Evolutionary conservation across 2,329 filamentous ascomycete genomes (phyloP), one percentile per base, ranked within the genome.

Genomic region (Microcera coccophila): DNA sequence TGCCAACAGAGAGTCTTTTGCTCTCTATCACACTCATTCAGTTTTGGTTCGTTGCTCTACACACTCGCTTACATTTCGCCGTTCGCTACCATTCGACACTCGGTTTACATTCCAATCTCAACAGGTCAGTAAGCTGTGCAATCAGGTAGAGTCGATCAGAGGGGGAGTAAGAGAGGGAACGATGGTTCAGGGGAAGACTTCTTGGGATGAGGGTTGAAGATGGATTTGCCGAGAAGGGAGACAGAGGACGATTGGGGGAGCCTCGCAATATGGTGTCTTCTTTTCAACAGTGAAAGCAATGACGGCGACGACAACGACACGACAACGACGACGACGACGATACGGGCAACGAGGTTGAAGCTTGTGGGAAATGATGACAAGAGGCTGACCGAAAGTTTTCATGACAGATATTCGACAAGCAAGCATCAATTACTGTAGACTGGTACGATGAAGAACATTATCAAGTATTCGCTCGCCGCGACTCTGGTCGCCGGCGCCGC

Each of bases 11-110:
- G 74, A 70, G 72, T 66, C 53, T 55, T 50, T 58, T 67, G 52
- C 73, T 76, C 74, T 77, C 74, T 71, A 70, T 58, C 70, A 79
- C 75, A 66, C 72, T 79, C 75, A 55, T 78, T 77, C 73, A 52
- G 50, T 40, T 41, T 38, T 33, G 54, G 49, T 49, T 49, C 36
- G 42, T 50, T 44, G 48, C 48, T 54, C 54, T 45, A 54, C 44
- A 62, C 63, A 40, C 54, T 64, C 62, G 48, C 57, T 64, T 55
- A 41, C 47, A 50, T 53, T 49, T 49, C 49, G 58, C 58, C 49
- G 39, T 48, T 62, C 53, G 51, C 48, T 54, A 48, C 47, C 31
- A 44, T 38, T 44, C 39, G 48, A 51, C 52, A 35, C 51, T 29
- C 33, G 46, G 49, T 48, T 52, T 48, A 35, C 44, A 47, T 56